Conservation (phyloP, 306 rosid genomes). For the Carpinus fangiana region DNA sequence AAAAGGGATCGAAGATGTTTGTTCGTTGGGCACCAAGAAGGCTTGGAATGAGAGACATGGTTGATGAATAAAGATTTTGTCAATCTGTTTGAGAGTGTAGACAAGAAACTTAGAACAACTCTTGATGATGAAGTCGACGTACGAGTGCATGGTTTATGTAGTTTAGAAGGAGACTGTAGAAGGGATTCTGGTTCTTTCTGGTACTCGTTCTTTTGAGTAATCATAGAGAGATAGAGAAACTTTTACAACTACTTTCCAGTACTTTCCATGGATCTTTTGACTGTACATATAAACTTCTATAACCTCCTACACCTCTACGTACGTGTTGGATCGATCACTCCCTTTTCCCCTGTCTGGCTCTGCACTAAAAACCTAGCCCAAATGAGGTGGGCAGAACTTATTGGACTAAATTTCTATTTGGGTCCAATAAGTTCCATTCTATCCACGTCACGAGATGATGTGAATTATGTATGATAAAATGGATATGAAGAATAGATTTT, state of each 20-base stretch:
- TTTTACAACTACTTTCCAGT: not conserved
- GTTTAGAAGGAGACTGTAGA: not conserved
- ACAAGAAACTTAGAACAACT: not conserved
- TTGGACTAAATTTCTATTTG: no score
- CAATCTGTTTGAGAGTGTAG: not conserved
- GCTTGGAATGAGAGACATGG: conserved; percentile 1
- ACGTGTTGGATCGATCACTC: not conserved
- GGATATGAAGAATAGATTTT: no score
- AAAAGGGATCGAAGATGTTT: not conserved
- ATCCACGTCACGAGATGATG: no score
- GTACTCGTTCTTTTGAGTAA: not conserved
- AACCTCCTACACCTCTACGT: not conserved
- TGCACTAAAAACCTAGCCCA: not conserved
- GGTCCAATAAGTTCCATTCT: no score
- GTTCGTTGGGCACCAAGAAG: not conserved
- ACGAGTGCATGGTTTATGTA: not conserved
- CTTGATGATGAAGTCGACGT: not conserved
- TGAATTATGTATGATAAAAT: no score
- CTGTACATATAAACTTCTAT: not conserved
- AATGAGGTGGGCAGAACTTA: not conserved
- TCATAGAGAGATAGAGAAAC: not conserved
- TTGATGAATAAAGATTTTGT: not conserved
- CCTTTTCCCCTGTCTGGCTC: not conserved
- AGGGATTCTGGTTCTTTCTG: not conserved
- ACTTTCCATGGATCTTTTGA: not conserved